phyloP scores from a whole-genome alignment of 2,329 filamentous ascomycete species.

The Cordyceps farinosa region DNA sequence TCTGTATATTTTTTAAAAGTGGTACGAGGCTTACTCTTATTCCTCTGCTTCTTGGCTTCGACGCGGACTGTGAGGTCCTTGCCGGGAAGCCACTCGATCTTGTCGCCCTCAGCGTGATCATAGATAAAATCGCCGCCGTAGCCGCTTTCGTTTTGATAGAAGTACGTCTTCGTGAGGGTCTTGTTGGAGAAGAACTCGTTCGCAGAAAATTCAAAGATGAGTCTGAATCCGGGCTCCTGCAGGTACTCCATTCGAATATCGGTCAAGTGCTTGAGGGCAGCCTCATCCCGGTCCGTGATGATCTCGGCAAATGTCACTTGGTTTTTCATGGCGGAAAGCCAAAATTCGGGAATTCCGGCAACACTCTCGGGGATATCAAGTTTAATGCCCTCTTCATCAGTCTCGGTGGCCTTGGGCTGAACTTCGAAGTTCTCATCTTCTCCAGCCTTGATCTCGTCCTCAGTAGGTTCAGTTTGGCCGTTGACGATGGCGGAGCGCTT shows the following conservation, averaged over 20 bases:
- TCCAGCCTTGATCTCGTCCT: conserved; percentile 81
- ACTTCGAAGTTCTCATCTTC: conserved; percentile 75
- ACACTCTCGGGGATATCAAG: conserved; percentile 53
- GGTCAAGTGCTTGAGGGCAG: conserved; percentile 80
- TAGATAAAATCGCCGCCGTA: conserved; percentile 99
- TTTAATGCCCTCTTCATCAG: conserved; percentile 56
- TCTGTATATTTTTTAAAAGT: neutral
- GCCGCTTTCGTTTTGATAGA: conserved; percentile 96
- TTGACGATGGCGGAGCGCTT: conserved; percentile 93
- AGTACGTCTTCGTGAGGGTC: conserved; percentile 96
- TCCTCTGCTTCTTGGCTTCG: conserved; percentile 99
- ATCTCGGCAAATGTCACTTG: conserved; percentile 95
- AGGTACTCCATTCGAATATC: conserved; percentile 99
- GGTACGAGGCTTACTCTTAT: conserved; percentile 73
- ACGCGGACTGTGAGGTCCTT: conserved; percentile 92
- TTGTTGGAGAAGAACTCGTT: conserved; percentile 99
- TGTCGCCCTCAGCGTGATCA: conserved; percentile 95
- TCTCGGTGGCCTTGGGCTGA: conserved; percentile 68
- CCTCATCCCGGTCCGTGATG: conserved; percentile 97
- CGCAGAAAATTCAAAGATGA: conserved; percentile 94
- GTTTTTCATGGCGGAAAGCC: conserved; percentile 99
- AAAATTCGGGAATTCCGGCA: conserved; percentile 95
- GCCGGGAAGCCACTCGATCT: conserved; percentile 93
- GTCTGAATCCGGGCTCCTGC: conserved; percentile 93
- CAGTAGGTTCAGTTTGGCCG: conserved; percentile 77